Base-by-base conservation (phyloP, 2,329 filamentous ascomycete species). In the Alternaria sp. region DNA sequence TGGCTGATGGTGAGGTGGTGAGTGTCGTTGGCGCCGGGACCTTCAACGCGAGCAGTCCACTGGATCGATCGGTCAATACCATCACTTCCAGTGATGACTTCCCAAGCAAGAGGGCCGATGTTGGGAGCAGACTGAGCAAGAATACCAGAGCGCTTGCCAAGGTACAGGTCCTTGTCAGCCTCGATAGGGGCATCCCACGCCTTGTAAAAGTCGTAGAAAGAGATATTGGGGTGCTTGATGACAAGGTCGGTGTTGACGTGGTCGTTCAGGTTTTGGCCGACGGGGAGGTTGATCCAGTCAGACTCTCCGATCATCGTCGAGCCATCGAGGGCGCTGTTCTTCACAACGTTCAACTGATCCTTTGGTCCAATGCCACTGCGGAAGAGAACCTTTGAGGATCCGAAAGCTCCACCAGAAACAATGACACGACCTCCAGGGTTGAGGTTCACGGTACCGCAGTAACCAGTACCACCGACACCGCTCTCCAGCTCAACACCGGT, bases 401-500 rank as follows among this genome's bases (percentile, higher is more conserved):
- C 88, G 63, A 92, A 91, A 1, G 89, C 81, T 48, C 90, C 90
- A 1, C 88, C 86, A 18, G 90, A 86, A 32, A 92, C 79, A 66
- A 92, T 85, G 44, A 92, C 89, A 52, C 88, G 86, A 9, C 90
- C 90, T 38, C 79, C 76, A 5, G 82, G 69, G 22, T 88, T 87
- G 57, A 91, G 78, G 7, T 87, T 87, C 64, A 91, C 82, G 8
- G 84, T 84, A 5, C 89, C 87, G 26, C 80, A 81, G 64, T 85
- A 84, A 8, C 88, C 88, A 46, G 36, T 60, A 20, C 56, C 56
- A 11, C 83, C 85, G 69, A 87, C 83, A 34, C 88, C 88, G 20
- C 84, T 85, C 70, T 88, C 84, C n/a, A 91, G 83, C 71, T 91
- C 87, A n/a, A 91, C 83, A 60, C 89, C 89, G 1, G 87, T 90